Conservation (phyloP, 208 protist genomes). For the Trypanosoma caninum region DNA sequence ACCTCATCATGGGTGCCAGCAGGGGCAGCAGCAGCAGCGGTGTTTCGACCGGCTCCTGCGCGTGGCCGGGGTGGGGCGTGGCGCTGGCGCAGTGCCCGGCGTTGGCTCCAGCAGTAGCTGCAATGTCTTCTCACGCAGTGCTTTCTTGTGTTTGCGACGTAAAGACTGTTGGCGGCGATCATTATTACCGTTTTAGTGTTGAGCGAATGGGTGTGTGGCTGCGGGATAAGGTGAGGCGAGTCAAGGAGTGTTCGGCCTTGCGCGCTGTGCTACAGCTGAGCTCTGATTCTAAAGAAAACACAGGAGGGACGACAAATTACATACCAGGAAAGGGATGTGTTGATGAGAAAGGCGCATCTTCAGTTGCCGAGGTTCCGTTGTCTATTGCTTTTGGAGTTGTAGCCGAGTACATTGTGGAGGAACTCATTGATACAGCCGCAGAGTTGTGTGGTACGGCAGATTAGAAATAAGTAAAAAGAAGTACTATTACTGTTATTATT, state of each 20-base stretch:
- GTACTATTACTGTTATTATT: background rate
- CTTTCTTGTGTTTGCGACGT: slow-evolving; percentile 53
- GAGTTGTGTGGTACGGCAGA: slow-evolving; percentile 30
- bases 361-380: slow-evolving; percentile 30
- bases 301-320: background rate
- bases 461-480: background rate
- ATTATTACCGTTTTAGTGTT: slow-evolving; percentile 55
- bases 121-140: slow-evolving; percentile 33
- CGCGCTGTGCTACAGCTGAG: slow-evolving; percentile 29
- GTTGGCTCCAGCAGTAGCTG: slow-evolving; percentile 22
- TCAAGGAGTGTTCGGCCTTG: slow-evolving; percentile 32
- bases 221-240: slow-evolving; percentile 23
- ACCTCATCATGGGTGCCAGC: slow-evolving; percentile 24
- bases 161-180: slow-evolving; percentile 26
- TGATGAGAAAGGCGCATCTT: background rate
- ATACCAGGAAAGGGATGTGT: background rate
- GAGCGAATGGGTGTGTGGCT: slow-evolving; percentile 54
- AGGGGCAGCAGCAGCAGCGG: background rate
- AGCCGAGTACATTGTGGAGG: slow-evolving; percentile 58
- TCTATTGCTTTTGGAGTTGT: slow-evolving; percentile 46
- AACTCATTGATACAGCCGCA: slow-evolving; percentile 27
- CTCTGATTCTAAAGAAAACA: background rate
- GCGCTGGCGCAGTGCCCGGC: slow-evolving; percentile 30
- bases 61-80: slow-evolving; percentile 45
- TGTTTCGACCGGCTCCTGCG: background rate